phyloP scores from a whole-genome alignment of 2,329 filamentous ascomycete species.

The Orbilia javanica region DNA sequence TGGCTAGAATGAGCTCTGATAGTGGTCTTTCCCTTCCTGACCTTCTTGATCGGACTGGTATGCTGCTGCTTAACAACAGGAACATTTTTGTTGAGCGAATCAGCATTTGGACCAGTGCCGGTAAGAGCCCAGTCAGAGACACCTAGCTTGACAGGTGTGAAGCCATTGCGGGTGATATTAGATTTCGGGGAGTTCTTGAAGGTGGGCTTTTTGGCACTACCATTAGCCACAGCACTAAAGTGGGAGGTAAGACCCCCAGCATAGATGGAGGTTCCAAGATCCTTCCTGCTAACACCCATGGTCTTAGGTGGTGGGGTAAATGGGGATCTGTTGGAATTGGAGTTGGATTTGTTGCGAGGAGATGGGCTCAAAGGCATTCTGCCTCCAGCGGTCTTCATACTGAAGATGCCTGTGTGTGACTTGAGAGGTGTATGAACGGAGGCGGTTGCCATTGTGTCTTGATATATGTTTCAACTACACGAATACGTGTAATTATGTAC shows the following conservation, averaged over 20 bases:
- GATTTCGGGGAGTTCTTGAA: conserved; percentile 81
- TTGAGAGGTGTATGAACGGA: conserved; percentile 91
- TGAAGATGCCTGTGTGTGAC: conserved; percentile 93
- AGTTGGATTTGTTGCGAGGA: conserved; percentile 75
- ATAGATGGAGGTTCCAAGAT: conserved; percentile 74
- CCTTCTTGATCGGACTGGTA: conserved; percentile 72
- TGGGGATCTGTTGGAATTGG: conserved; percentile 76
- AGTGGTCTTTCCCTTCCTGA: conserved; percentile 78
- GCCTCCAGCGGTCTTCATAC: conserved; percentile 89
- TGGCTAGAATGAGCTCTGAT: conserved; percentile 73
- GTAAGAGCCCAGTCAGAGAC: conserved; percentile 93
- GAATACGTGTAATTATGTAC: conserved; percentile 32
- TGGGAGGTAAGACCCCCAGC: conserved; percentile 69
- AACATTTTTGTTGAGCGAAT: conserved; percentile 63
- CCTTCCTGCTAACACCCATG: conserved; percentile 65
- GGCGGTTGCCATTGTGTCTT: conserved; percentile 80
- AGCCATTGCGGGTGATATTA: conserved; percentile 81
- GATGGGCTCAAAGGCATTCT: conserved; percentile 95
- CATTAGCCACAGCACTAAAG: conserved; percentile 58
- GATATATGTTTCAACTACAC: conserved; percentile 36
- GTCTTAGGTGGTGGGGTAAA: conserved; percentile 74
- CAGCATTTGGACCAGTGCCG: conserved; percentile 75
- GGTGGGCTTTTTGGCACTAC: conserved; percentile 70
- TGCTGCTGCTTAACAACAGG: conserved; percentile 23
- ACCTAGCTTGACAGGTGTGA: conserved; percentile 84